phyloP scores from a whole-genome alignment of 352 stramenopile genomes.

The Phytophthora pistaciae region DNA sequence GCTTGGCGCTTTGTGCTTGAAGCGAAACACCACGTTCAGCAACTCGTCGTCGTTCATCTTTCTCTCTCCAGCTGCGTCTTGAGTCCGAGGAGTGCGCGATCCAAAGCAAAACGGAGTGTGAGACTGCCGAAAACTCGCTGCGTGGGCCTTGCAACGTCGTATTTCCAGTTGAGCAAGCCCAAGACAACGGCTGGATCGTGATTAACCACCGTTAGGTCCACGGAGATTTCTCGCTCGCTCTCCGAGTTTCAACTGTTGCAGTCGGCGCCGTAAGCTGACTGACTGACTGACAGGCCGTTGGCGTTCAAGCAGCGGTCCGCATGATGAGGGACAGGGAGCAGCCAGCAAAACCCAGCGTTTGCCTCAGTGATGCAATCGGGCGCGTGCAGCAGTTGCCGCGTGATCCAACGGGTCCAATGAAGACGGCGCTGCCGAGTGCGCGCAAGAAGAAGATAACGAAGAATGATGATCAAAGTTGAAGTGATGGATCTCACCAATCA shows the following conservation, averaged over 20 bases:
- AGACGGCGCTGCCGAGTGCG: no score
- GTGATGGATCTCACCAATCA: no score
- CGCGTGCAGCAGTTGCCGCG: no score
- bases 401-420: no score
- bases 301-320: no score
- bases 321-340: no score
- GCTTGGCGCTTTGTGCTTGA: slow-evolving; percentile 54
- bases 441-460: no score
- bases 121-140: background rate
- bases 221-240: background rate
- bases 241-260: background rate
- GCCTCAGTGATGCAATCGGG: no score
- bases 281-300: background rate
- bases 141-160: background rate
- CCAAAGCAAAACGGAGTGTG: background rate
- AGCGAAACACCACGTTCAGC: slow-evolving; percentile 53
- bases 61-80: background rate
- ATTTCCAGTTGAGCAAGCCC: no score
- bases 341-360: no score
- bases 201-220: background rate
- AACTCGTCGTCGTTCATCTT: slow-evolving; percentile 19
- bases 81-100: background rate
- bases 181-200: background rate
- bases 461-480: no score
- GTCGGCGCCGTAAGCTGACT: background rate